Evolutionary conservation across 768 basidiomycete genomes (phyloP), one percentile per base, ranked within the genome.

Genomic region (Naganishia friedmannii): DNA sequence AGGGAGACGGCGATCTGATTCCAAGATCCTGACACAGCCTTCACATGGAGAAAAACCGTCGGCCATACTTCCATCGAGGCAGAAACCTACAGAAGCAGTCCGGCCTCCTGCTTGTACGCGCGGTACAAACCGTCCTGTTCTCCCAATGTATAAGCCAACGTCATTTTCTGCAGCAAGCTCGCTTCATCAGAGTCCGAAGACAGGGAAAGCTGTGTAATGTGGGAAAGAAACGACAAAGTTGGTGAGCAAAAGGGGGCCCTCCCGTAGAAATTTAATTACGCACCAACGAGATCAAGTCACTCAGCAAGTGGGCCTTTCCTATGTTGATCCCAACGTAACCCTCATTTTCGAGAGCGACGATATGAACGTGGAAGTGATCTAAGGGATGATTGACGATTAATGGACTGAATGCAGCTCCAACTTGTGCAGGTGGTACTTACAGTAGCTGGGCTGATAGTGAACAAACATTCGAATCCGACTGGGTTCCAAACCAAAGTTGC

Each of bases 371-470:
- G 77, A 96, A 92, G 75, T 93, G 93, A 77, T 96, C 93, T 95
- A 72, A 5, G 26, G 37, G n/a, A 51, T 45, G 7, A 46, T 45
- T n/a, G 15, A 7, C 7, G 19, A n/a, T 37, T n/a, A 55, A 3
- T 34, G 28, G 31, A 53, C 32, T 17, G 31, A 17, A n/a, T n/a
- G n/a, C n/a, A n/a, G n/a, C n/a, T n/a, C n/a, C n/a, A n/a, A n/a
- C n/a, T n/a, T n/a, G n/a, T n/a, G n/a, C n/a, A n/a, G n/a, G n/a
- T n/a, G n/a, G n/a, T n/a, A 84, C 90, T 72, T 69, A 94, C 94
- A 97, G 77, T 97, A 98, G 45, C 88, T 90, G 0, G 95, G 95
- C 77, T 96, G 94, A 78, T 99, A 99, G 78, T 99, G 96, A 17
- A 98, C 82, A 75, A 88, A 93, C 83, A 94, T 84, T 74, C 93